Percentiles rank a stretch among this genome's conserved stretches.
These are phyloP conservation scores for Erodium trifolium DNA, from an alignment of 441 rosid species.

Conservation along the genomic window DNA sequence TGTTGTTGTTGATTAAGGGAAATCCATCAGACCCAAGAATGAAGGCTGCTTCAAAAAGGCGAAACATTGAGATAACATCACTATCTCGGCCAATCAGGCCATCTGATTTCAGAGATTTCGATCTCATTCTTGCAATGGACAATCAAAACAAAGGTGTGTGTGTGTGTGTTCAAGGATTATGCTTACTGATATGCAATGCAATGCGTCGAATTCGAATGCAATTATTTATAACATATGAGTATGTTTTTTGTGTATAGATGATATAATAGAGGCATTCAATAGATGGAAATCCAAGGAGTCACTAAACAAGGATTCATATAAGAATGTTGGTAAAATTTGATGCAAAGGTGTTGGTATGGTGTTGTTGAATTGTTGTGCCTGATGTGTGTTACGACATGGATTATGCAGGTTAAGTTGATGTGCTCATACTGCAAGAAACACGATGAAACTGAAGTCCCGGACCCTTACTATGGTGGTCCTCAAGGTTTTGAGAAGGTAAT, in stretches of 20 bases:
- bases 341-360: background rate
- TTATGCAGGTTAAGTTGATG: constrained; percentile 57
- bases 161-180: constrained; percentile 3
- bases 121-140: constrained; percentile 89
- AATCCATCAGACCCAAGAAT: constrained; percentile 84
- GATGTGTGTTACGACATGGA: background rate
- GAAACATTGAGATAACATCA: constrained; percentile 81
- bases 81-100: constrained; percentile 71
- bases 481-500: constrained; percentile 75
- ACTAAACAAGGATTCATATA: constrained; percentile 63
- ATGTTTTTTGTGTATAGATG: constrained; percentile 38
- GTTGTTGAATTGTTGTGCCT: constrained; percentile 1
- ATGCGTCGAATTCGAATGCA: no score
- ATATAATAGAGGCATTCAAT: constrained; percentile 60
- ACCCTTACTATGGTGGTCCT: constrained; percentile 70
- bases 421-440: constrained; percentile 73
- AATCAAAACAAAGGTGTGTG: constrained; percentile 50
- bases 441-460: constrained; percentile 60
- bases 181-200: no score
- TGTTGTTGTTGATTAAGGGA: constrained; percentile 41
- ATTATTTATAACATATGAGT: no score
- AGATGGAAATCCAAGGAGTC: constrained; percentile 61
- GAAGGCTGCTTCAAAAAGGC: constrained; percentile 72
- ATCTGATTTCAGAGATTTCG: constrained; percentile 71
- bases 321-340: constrained; percentile 41